phyloP scores from a whole-genome alignment of 2,329 filamentous ascomycete genomes.

The Trichoderma pleuroti region DNA sequence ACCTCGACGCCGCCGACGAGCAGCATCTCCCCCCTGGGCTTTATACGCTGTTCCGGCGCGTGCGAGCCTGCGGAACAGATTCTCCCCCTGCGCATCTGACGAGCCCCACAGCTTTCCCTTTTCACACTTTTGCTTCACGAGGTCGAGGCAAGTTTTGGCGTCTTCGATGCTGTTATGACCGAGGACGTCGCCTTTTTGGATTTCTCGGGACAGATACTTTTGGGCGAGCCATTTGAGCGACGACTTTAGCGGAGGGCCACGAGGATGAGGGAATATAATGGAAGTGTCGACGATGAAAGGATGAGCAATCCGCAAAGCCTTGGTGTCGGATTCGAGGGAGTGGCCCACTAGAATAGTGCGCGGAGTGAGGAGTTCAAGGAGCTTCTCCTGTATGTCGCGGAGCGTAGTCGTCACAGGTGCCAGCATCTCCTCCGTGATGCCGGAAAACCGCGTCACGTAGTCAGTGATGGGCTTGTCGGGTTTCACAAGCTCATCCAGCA shows the following conservation, averaged over 20 bases:
- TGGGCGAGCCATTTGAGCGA: slow-evolving; percentile 85
- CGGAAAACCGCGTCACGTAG: slow-evolving; percentile 88
- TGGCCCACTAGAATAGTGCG: slow-evolving; percentile 75
- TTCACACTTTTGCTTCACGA: slow-evolving; percentile 94
- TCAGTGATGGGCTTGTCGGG: slow-evolving; percentile 83
- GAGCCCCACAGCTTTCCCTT: slow-evolving; percentile 85
- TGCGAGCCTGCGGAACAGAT: slow-evolving; percentile 79
- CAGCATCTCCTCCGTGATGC: slow-evolving; percentile 85
- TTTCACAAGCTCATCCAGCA: slow-evolving; percentile 90
- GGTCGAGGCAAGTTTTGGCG: slow-evolving; percentile 82
- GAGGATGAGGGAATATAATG: slow-evolving; percentile 83
- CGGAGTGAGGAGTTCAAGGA: slow-evolving; percentile 69
- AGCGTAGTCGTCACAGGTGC: slow-evolving; percentile 79
- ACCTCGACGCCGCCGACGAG: slow-evolving; percentile 53
- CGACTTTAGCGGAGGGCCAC: slow-evolving; percentile 84
- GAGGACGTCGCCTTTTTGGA: slow-evolving; percentile 70
- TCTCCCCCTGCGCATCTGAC: slow-evolving; percentile 74
- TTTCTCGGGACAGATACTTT: slow-evolving; percentile 81
- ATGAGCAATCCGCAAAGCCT: slow-evolving; percentile 79
- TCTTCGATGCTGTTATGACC: slow-evolving; percentile 95
- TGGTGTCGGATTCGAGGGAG: slow-evolving; percentile 78
- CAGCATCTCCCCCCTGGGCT: slow-evolving; percentile 55
- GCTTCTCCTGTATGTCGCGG: slow-evolving; percentile 72
- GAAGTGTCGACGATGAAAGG: slow-evolving; percentile 93
- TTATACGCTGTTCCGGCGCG: slow-evolving; percentile 61